Base-by-base conservation (phyloP, 2,329 filamentous ascomycete species). In the Saccharata proteae region DNA sequence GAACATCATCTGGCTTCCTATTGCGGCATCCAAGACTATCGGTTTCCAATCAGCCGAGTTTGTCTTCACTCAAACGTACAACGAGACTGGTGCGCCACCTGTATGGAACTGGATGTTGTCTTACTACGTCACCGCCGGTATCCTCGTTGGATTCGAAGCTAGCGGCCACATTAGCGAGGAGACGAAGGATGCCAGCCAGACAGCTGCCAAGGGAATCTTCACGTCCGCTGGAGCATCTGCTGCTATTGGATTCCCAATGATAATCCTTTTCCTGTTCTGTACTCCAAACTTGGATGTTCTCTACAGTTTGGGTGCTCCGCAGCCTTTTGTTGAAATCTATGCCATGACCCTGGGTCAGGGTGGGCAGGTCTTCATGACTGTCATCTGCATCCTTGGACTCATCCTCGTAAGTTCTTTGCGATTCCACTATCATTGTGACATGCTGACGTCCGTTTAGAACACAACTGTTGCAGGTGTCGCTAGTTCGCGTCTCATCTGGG, bases 91-190 rank as follows among this genome's bases (percentile, higher is more conserved):
- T 16, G 54, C 54, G 1, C 67, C 70, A 0, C 55, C 61, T 2
- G 69, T 62, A 3, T 74, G 71, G 70, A 74, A 75, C 43, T 74
- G 70, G 71, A 73, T 70, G 50, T 58, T 75, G 3, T 71, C 67
- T 4, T 75, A 70, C 46, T 62, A 71, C 16, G 69, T 70, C 2
- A 74, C 71, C 2, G 70, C 70, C 6, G 71, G 70, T 23, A 65
- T 74, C 23, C 43, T 75, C 34, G 72, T 75, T 30, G 71, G 71
- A 2, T 74, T 72, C 32, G 71, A 75, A 46, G 71, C 71, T 0
- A 69, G 66, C 1, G 71, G 71, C 2, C 70, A 74, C 40, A 67
- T 75, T 16, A 68, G 68, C 1, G 71, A 75, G 40, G 71, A 74
- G 44, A 75, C 71, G 2, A 69, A 71, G 46, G 69, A 74, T 38